Evolutionary conservation across 805 yeast genomes (phyloP), one percentile per base, ranked within the genome.

Genomic region (Brettanomyces anomalus): DNA sequence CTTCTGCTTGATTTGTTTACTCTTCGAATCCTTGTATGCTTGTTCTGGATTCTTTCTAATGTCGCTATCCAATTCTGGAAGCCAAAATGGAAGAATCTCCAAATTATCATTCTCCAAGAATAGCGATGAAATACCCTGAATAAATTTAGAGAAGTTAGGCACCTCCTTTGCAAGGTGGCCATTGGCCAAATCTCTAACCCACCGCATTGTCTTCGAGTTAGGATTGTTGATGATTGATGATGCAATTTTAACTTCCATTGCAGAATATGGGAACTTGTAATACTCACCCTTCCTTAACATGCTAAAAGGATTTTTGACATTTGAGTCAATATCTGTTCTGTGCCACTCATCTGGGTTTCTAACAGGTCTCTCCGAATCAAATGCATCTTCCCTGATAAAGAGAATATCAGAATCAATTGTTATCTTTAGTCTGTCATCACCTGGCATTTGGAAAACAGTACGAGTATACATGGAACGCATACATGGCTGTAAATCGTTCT

Each of bases 391-490:
- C 54, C 97, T 77, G 47, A 90, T 81, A 58, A 85, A 89, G 41
- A 81, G 58, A 44, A 93, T 77, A 60, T 93, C 93, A 14, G 94
- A 82, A 64, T 90, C 97, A 49, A 90, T 85, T 36, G 85, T 81
- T 47, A 93, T 80, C 60, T 97, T 79, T 33, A 89, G 82, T 56
- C 90, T 77, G 60, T 89, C 94, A 60, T 93, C 97, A 45, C 97
- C 97, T 3, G 98, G 98, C 54, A 90, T 90, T 70, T 90, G 97
- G 70, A 93, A 90, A 3, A 97, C 97, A 5, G 96, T 85, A 62
- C 97, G 76, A 35, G 87, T 85, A 66, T 85, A 87, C 32, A 81
- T 76, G 10, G 96, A 76, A 66, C 97, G 79, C 59, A 93, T 65
- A 33, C 85, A 77, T 13, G 98, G 98, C 63, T 86, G 85, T 49